These are phyloP conservation scores for Boletus insuetus DNA, from an alignment of 768 basidiomycete genomes.

Conservation along the genomic window DNA sequence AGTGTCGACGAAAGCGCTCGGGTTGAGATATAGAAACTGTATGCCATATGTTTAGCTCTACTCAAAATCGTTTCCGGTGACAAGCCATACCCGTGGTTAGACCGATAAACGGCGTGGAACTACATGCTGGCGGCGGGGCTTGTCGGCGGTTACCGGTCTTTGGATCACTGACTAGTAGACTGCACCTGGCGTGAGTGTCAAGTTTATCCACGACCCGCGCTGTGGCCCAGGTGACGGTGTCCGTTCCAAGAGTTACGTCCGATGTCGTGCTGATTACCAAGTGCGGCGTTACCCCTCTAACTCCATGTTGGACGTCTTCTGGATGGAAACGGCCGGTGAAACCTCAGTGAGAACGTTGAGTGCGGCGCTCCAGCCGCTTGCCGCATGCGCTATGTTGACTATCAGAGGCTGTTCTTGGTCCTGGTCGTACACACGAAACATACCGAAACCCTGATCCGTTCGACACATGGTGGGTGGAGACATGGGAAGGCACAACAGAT, in stretches of 20 bases:
- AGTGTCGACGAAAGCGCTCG: too few species aligned
- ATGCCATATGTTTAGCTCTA: too few species aligned
- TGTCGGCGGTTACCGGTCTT: not conserved
- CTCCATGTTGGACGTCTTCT: slow-evolving; percentile 3
- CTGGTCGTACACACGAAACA: not conserved
- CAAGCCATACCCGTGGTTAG: slow-evolving; percentile 16
- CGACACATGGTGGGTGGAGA: not conserved
- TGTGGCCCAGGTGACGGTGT: too few species aligned
- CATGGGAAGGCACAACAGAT: not conserved
- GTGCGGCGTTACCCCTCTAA: slow-evolving; percentile 17
- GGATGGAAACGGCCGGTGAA: not conserved
- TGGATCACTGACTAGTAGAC: not conserved
- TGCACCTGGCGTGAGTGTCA: too few species aligned
- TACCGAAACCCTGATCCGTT: not conserved
- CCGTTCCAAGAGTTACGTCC: too few species aligned
- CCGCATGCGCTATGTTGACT: too few species aligned
- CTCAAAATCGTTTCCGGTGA: too few species aligned
- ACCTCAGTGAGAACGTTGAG: not conserved
- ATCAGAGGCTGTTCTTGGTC: too few species aligned
- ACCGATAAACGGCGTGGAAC: slow-evolving; percentile 10
- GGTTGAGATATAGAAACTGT: too few species aligned
- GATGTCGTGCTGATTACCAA: not conserved
- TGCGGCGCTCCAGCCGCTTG: not conserved
- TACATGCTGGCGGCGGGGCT: not conserved
- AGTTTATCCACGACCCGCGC: too few species aligned